These are phyloP conservation scores for Fusarium acutatum DNA, from an alignment of 2,329 filamentous ascomycete species.

Conservation along the genomic window DNA sequence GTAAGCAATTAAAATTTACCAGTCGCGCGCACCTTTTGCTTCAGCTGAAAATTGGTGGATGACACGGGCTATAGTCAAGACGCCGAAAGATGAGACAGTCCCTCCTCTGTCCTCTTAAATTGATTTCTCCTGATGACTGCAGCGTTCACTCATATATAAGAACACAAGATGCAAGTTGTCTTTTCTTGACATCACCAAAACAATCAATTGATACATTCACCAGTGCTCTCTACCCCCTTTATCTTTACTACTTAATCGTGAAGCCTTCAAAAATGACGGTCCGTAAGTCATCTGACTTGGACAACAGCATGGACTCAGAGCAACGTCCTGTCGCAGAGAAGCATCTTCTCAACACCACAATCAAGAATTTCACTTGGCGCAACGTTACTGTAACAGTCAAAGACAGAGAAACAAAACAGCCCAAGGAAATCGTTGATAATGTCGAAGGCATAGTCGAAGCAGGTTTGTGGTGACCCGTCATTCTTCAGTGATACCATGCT, in stretches of 20 bases:
- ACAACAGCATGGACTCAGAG: constrained; percentile 36
- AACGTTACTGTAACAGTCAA: constrained; percentile 76
- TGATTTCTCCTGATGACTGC: not conserved
- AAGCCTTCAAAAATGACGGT: constrained; percentile 1
- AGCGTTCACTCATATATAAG: not conserved
- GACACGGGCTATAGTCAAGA: constrained; percentile 20
- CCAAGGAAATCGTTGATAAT: constrained; percentile 69
- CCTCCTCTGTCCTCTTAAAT: not conserved
- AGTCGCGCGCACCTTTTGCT: not conserved
- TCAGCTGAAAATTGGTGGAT: not conserved
- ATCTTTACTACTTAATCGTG: not conserved
- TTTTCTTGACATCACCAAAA: not conserved
- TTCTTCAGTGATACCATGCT: not conserved
- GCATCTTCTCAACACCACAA: constrained; percentile 69
- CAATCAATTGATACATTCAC: not conserved
- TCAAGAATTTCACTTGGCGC: constrained; percentile 72
- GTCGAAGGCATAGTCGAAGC: constrained; percentile 72
- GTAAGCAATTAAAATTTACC: not conserved
- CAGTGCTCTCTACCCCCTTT: not conserved
- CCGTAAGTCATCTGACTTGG: not conserved
- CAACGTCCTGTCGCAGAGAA: constrained; percentile 47
- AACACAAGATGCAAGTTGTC: not conserved
- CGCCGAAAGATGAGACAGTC: not conserved
- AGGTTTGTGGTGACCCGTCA: constrained; percentile 51
- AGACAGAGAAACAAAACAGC: constrained; percentile 70